phyloP scores from a whole-genome alignment of 106 monocot species.

The Hemerocallis citrina region DNA sequence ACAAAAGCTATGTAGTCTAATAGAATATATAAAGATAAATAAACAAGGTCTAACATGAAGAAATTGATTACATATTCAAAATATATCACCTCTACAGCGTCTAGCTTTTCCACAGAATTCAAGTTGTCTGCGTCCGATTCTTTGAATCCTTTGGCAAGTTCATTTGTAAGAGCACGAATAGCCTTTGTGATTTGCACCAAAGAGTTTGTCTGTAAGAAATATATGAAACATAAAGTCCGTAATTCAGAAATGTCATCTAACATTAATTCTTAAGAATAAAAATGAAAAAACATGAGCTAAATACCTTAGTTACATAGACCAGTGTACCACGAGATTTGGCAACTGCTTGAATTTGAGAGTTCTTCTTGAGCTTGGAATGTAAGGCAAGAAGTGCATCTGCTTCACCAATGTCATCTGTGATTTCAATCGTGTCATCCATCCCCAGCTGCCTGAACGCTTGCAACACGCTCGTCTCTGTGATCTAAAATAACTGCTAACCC shows the following conservation, averaged over 20 bases:
- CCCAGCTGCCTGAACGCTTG: slow-evolving; percentile 74
- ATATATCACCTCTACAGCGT: slow-evolving; percentile 69
- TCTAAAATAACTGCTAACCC: slow-evolving; percentile 61
- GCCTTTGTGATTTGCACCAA: slow-evolving; percentile 64
- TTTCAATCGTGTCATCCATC: slow-evolving; percentile 36
- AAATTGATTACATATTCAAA: not conserved
- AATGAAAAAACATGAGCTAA: not conserved
- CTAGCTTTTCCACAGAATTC: slow-evolving; percentile 35
- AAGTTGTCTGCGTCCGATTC: slow-evolving; percentile 12
- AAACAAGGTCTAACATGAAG: too few relatives aligned
- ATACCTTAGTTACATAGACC: slow-evolving; percentile 81
- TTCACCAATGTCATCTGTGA: slow-evolving; percentile 76
- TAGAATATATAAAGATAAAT: too few relatives aligned
- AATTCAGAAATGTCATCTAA: too few relatives aligned
- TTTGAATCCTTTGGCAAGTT: slow-evolving; percentile 25
- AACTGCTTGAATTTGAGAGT: slow-evolving; percentile 62
- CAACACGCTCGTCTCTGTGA: slow-evolving; percentile 47
- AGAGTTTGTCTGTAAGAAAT: slow-evolving; percentile 42
- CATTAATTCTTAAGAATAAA: not conserved
- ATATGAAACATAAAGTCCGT: not conserved
- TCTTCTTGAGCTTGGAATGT: slow-evolving; percentile 80
- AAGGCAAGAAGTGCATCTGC: slow-evolving; percentile 78
- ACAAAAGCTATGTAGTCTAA: too few relatives aligned
- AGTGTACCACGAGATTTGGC: slow-evolving; percentile 54
- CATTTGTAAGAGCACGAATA: slow-evolving; percentile 48